phyloP scores from a whole-genome alignment of 768 basidiomycete species.

The Psilocybe tampanensis region DNA sequence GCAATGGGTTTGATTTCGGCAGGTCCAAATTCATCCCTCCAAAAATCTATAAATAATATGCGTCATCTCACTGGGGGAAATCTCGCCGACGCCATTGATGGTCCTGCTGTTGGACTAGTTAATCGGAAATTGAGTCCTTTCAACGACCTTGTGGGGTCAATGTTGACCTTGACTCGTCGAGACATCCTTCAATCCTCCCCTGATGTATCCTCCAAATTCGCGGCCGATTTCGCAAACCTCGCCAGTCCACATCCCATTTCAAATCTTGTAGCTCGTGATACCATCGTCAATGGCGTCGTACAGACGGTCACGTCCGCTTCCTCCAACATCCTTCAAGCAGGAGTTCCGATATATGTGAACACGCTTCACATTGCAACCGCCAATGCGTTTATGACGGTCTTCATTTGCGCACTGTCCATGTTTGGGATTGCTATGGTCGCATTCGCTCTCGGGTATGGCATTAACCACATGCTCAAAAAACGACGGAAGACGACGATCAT shows the following conservation, averaged over 20 bases:
- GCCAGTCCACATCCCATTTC: neutral
- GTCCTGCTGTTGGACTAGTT: slow-evolving; percentile 71
- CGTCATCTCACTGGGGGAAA: slow-evolving; percentile 81
- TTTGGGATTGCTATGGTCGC: slow-evolving; percentile 57
- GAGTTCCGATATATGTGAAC: slow-evolving; percentile 82
- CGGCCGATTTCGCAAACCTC: slow-evolving; percentile 1
- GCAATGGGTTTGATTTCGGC: slow-evolving; percentile 71
- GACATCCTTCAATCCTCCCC: neutral
- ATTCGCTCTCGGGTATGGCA: slow-evolving; percentile 53
- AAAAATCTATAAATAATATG: slow-evolving; percentile 80
- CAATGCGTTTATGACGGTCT: slow-evolving; percentile 91
- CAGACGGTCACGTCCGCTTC: slow-evolving; percentile 66
- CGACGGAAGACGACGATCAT: slow-evolving; percentile 12
- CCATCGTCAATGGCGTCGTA: slow-evolving; percentile 44
- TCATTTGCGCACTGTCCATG: slow-evolving; percentile 71
- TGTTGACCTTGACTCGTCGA: neutral
- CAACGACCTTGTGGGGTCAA: slow-evolving; percentile 37
- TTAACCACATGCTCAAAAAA: slow-evolving; percentile 36
- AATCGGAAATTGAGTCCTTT: slow-evolving; percentile 84
- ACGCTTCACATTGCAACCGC: slow-evolving; percentile 77
- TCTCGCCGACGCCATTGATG: slow-evolving; percentile 59
- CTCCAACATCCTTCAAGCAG: slow-evolving; percentile 72
- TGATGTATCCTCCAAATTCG: neutral
- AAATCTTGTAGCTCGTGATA: slow-evolving; percentile 12
- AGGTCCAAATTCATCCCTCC: slow-evolving; percentile 59